Base-by-base conservation (phyloP, 305 asterid genomes). In the Fraxinus xanthoxyloides region DNA sequence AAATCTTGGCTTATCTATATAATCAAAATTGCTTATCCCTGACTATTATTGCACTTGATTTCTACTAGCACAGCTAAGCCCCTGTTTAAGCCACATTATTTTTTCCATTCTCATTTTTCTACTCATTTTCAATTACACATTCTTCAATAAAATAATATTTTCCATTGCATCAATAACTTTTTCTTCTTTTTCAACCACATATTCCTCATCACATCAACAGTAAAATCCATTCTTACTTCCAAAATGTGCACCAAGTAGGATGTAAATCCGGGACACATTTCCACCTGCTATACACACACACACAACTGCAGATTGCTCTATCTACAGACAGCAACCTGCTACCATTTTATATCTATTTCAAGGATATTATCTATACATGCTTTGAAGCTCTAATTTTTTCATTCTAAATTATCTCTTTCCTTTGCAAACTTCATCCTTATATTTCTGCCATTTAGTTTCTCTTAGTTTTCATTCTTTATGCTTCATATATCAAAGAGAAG, bases 1-100 rank as follows among this genome's bases (percentile, higher is more conserved):
- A 79, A 31, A 69, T 77, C 79, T 80, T 77, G 78, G 32, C 67
- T 86, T 79, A 35, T 72, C 83, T 61, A 24, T 63, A 26, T 24
- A 26, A 28, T 67, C 74, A 10, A 36, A 67, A 67, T 67, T 67
- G 74, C 74, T 24, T 67, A 67, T 67, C 7, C 34, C 73, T 65
- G 7, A 65, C 31, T 65, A 19, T 65, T 65, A 26, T 31, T 24
- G 35, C 35, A 65, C 69, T 59, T 59, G 69, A 8, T 59, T 59
- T 59, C 69, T 56, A 21, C 69, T 59, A 59, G 26, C 30, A 21
- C 69, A 21, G 28, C 30, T 59, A 59, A n/a, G n/a, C n/a, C n/a
- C n/a, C n/a, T n/a, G n/a, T n/a, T n/a, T n/a, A n/a, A n/a, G n/a
- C n/a, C n/a, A n/a, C n/a, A n/a, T n/a, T n/a, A n/a, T n/a, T n/a